phyloP scores from a whole-genome alignment of 2,329 filamentous ascomycete species.

The Ophiostoma himal-ulmi region DNA sequence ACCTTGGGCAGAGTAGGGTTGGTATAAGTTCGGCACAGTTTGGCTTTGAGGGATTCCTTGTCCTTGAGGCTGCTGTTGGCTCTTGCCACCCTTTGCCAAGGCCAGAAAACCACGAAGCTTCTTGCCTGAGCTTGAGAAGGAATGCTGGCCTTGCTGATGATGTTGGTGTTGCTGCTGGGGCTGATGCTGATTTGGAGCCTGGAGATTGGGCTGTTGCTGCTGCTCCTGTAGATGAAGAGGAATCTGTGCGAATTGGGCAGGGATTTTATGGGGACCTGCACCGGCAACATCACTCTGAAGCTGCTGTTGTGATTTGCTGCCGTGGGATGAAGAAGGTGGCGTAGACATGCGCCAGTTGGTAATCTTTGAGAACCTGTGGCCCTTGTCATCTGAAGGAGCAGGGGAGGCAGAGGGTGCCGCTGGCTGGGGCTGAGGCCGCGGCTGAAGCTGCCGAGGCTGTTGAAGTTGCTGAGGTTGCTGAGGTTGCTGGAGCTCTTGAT shows the following conservation, averaged over 20 bases:
- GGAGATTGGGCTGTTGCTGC: slow-evolving; percentile 8
- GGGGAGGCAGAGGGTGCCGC: neutral
- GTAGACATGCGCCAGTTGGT: slow-evolving; percentile 24
- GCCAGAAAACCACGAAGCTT: slow-evolving; percentile 20
- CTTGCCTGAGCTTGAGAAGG: slow-evolving; percentile 13
- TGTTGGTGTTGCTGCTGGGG: slow-evolving; percentile 9
- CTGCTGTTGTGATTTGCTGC: neutral
- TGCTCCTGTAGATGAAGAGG: slow-evolving; percentile 14
- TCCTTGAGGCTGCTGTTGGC: slow-evolving; percentile 3
- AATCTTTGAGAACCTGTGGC: slow-evolving; percentile 22
- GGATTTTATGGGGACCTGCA: neutral
- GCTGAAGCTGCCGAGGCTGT: neutral
- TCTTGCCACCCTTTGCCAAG: slow-evolving; percentile 21
- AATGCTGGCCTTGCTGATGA: slow-evolving; percentile 3
- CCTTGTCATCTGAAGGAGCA: slow-evolving; percentile 20
- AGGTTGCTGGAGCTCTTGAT: neutral
- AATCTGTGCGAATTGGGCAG: neutral
- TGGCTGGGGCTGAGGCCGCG: neutral
- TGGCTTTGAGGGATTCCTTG: neutral
- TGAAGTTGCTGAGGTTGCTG: neutral
- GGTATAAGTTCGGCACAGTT: slow-evolving; percentile 4
- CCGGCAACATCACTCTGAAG: neutral
- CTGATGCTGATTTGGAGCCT: neutral
- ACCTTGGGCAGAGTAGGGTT: slow-evolving; percentile 13
- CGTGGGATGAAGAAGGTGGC: slow-evolving; percentile 23